phyloP scores from a whole-genome alignment of 2,329 filamentous ascomycete species.

The Aspergillus fijiensis region DNA sequence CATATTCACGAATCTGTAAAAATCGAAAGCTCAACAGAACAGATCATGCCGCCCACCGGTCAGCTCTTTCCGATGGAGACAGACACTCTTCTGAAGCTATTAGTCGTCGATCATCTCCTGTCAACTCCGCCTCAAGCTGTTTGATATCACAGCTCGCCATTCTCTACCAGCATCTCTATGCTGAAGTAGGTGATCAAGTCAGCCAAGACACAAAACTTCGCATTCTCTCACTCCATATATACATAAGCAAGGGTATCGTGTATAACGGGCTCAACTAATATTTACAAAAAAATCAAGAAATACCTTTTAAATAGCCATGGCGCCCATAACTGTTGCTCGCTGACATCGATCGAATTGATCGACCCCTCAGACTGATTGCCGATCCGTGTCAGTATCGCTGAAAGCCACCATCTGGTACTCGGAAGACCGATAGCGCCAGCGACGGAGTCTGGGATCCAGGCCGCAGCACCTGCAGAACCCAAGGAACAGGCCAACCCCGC shows the following conservation, averaged over 20 bases:
- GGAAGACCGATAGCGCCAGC: slow-evolving; percentile 7
- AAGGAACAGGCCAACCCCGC: slow-evolving; percentile 13
- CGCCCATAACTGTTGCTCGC: no score
- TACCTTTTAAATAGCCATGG: no score
- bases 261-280: not conserved
- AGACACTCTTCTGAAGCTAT: no score
- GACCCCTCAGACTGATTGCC: not conserved
- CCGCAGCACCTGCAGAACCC: slow-evolving; percentile 15
- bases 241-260: slow-evolving; percentile 1
- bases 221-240: not conserved
- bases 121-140: no score
- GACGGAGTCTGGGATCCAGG: slow-evolving; percentile 5
- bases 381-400: slow-evolving; percentile 7
- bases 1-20: no score
- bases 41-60: no score
- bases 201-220: not conserved
- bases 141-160: no score
- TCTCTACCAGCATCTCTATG: no score
- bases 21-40: no score
- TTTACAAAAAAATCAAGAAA: not conserved
- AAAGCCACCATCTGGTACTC: slow-evolving; percentile 20
- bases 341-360: not conserved
- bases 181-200: not conserved
- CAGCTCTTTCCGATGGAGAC: no score
- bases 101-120: no score